Conservation (phyloP, 805 yeast species). For the Hanseniaspora clermontiae region DNA sequence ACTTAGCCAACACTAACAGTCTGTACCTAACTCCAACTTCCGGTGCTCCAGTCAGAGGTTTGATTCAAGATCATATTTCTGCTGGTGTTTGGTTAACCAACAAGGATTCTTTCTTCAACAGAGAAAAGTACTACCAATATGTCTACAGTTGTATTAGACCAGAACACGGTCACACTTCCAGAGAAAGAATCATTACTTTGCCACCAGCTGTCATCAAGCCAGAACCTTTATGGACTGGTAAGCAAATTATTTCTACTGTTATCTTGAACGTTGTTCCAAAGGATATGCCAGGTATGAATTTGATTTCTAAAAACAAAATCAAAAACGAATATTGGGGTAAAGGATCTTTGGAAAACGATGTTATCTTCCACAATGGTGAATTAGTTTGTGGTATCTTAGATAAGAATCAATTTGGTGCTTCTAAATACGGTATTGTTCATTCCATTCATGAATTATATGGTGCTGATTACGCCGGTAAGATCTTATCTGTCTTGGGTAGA, state of each 20-base stretch:
- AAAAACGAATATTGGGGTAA: conserved; percentile 92
- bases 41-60: conserved; percentile 95
- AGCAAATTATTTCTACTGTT: conserved; percentile 89
- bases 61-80: conserved; percentile 96
- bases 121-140: conserved; percentile 87
- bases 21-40: conserved; percentile 97
- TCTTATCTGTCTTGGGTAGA: conserved; percentile 85
- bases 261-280: conserved; percentile 76
- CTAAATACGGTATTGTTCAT: conserved; percentile 92
- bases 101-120: conserved; percentile 80
- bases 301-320: conserved; percentile 72
- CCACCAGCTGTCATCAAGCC: conserved; percentile 89
- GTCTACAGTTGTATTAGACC: conserved; percentile 91
- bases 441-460: conserved; percentile 95
- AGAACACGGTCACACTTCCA: conserved; percentile 89
- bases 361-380: conserved; percentile 75
- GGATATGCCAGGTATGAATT: conserved; percentile 81
- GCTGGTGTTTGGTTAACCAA: conserved; percentile 98
- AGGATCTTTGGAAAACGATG: conserved; percentile 73
- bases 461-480: conserved; percentile 74
- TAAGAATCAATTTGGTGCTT: conserved; percentile 96
- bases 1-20: conserved; percentile 91
- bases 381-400: conserved; percentile 85
- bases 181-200: conserved; percentile 53
- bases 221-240: conserved; percentile 90